Evolutionary conservation across 2,329 filamentous ascomycete species (phyloP), one percentile per base, ranked within the genome.

Genomic region (Hyphodiscus sp.): DNA sequence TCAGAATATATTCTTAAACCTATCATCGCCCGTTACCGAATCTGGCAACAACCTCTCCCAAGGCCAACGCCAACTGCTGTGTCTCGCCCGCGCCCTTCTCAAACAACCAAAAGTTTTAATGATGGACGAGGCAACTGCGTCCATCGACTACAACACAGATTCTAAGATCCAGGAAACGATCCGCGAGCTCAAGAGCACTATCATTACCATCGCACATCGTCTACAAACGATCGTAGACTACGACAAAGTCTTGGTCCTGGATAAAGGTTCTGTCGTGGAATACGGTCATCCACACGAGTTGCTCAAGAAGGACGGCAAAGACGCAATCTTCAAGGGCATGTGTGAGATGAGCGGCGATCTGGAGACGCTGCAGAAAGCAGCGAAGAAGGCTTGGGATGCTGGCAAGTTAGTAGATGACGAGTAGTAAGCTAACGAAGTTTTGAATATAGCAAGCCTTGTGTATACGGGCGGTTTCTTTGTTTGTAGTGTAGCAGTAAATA

Each of bases 51-150:
- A 99, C 66, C 79, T 99, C 11, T 97, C 92, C 0, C 94, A 99
- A 71, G 94, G 94, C 46, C 94, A 99, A 69, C 85, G 94, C 8
- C 94, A 99, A 71, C 85, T 99, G 10, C 77, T 99, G 52, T 99
- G 94, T 68, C 82, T 99, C 10, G 94, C 92, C 0, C 86, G 94
- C 52, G 94, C 94, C 0, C 82, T 99, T 61, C 85, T 99, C 58
- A 96, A 95, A 72, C 82, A 83, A 33, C 91, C 94, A 0, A 91
- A 88, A 60, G 91, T 99, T 1, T 77, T 99, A n/a, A 86, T 99
- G 67, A 97, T 99, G 94, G 94, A 99, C 70, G 94, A 99, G 75
- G 94, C 94, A 0, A 99, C 94, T 0, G 94, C 94, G 0, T 95
- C 89, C 0, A 97, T 99, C 66, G 94, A 99, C 73, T 97, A 97